Evolutionary conservation across 371 early-diverging fungal genomes (phyloP), one percentile per base, ranked within the genome.

Genomic region (Mortierella polycephala): DNA sequence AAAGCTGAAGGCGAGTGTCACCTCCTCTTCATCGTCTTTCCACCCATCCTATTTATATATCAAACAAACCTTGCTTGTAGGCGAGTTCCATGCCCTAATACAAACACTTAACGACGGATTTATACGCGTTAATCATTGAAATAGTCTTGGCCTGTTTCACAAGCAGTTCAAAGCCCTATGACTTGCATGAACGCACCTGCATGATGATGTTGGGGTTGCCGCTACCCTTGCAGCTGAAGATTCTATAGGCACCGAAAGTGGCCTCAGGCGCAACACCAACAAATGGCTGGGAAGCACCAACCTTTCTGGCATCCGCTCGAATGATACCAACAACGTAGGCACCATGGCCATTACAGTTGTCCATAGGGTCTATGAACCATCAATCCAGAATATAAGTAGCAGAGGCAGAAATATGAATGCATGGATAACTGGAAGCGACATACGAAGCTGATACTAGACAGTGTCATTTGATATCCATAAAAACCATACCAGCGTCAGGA

Each of bases 261-360:
- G 84, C 88, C n/a, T 84, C 83, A 11, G 91, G 91, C 10, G 91
- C 91, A 16, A 90, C 90, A 49, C 91, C 91, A 18, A 62, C 75
- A 60, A 90, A 85, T 13, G 73, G 73, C 42, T 65, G 65, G 12
- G 71, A 66, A 9, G 80, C 69, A 11, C 56, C 64, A 18, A 80
- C 80, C 56, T 80, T 62, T 20, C 49, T 20, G 51, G 77, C 88
- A 65, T 88, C 70, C 16, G 82, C 89, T 30, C 72, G 87, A 46
- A 86, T 69, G 69, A 85, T 88, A 39, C 88, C 88, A 11, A 86
- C 74, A 44, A 84, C 83, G 68, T 87, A 85, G 44, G 89, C 86
- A 47, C 88, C 90, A 70, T 90, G 87, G 11, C 69, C 64, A n/a
- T 62, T 60, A 62, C 69, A 71, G 13, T 50, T 52, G 40, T 73